Evolutionary conservation across 208 protist genomes (phyloP).

Genomic region (Trypanosoma vivax): DNA sequence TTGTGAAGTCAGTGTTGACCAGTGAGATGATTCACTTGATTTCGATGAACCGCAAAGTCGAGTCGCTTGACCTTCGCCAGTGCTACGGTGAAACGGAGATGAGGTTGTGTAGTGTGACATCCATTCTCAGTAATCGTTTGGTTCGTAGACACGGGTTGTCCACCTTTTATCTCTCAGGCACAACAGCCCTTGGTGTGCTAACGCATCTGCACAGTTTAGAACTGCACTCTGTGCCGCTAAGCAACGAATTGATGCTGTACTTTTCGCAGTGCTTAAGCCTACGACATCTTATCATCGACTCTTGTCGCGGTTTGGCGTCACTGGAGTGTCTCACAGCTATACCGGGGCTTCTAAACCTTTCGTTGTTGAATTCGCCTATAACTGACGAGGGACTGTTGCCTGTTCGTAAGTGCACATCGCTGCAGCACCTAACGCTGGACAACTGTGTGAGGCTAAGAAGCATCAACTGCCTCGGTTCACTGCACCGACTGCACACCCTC

Average conservation of each 20-base stretch:
- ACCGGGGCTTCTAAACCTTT: slow-evolving; percentile 32
- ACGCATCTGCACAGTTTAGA: slow-evolving; percentile 53
- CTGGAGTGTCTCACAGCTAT: slow-evolving; percentile 46
- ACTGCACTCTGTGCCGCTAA: slow-evolving; percentile 46
- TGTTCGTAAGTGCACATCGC: slow-evolving; percentile 27
- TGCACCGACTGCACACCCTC: slow-evolving; percentile 33
- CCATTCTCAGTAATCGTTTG: slow-evolving; percentile 48
- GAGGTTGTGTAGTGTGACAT: slow-evolving; percentile 46
- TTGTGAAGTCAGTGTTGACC: slow-evolving; percentile 39
- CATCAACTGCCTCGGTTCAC: slow-evolving; percentile 35
- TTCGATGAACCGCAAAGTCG: slow-evolving; percentile 38
- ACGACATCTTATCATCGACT: slow-evolving; percentile 61
- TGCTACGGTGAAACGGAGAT: slow-evolving; percentile 50
- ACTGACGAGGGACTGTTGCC: slow-evolving; percentile 38
- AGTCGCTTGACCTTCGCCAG: slow-evolving; percentile 37
- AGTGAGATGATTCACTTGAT: slow-evolving; percentile 67
- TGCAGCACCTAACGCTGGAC: slow-evolving; percentile 55
- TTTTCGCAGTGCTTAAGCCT: slow-evolving; percentile 38
- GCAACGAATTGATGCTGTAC: slow-evolving; percentile 37
- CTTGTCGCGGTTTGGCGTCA: slow-evolving; percentile 41
- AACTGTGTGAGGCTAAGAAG: slow-evolving; percentile 58
- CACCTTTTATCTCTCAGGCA: slow-evolving; percentile 61
- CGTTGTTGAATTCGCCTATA: slow-evolving; percentile 41
- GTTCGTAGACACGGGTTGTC: slow-evolving; percentile 21
- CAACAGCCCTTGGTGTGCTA: slow-evolving; percentile 46